Evolutionary conservation across 805 yeast genomes (phyloP).

Genomic region (Candida chauliodis): DNA sequence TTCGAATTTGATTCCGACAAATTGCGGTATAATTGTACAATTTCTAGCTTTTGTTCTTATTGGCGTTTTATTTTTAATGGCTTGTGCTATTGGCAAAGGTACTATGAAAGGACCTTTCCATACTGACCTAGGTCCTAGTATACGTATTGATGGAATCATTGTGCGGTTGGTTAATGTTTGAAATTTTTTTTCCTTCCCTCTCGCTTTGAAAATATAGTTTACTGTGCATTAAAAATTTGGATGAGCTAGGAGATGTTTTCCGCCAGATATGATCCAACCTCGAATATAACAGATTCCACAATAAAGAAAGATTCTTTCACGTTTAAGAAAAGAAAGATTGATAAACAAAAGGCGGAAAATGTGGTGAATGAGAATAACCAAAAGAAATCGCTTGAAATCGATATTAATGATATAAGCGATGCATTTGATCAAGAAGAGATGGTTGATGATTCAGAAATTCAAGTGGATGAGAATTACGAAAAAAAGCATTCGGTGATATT

Average conservation of each 20-base stretch:
- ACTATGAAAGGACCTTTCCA: constrained; percentile 86
- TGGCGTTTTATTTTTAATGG: constrained; percentile 75
- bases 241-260: constrained; percentile 50
- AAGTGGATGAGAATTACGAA: constrained; percentile 13
- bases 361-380: constrained; percentile 9
- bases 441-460: not conserved
- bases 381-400: too few species aligned
- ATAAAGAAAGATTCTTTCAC: not conserved
- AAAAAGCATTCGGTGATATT: constrained; percentile 51
- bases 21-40: constrained; percentile 92
- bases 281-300: too few species aligned
- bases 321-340: constrained; percentile 8
- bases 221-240: too few species aligned
- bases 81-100: constrained; percentile 89
- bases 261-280: constrained; percentile 57
- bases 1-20: constrained; percentile 91
- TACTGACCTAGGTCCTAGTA: constrained; percentile 30
- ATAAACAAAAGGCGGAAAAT: constrained; percentile 7
- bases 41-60: constrained; percentile 94
- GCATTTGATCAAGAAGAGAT: constrained; percentile 8
- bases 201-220: too few species aligned
- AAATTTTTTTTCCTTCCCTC: not conserved
- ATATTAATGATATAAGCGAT: too few species aligned
- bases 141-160: constrained; percentile 33
- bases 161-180: constrained; percentile 8